Percentiles rank a stretch among this genome's conserved stretches.
phyloP scores from a whole-genome alignment of 805 yeast genomes.

The Saturnispora zaruensis region DNA sequence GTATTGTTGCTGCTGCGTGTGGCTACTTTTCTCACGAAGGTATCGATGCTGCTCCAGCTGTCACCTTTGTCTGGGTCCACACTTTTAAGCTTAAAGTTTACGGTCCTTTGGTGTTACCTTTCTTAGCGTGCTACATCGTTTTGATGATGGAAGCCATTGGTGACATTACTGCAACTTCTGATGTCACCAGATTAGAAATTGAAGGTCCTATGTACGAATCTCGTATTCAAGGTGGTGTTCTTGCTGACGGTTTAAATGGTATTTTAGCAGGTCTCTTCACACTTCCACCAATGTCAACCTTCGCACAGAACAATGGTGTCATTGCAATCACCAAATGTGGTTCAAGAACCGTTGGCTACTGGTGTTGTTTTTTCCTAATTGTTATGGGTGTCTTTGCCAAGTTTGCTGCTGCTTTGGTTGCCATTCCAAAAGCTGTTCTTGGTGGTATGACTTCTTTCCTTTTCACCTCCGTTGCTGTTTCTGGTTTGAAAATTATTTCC shows the following conservation, averaged over 20 bases:
- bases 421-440: conserved; percentile 69
- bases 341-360: conserved; percentile 57
- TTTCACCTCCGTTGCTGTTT: conserved; percentile 48
- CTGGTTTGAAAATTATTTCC: conserved; percentile 48
- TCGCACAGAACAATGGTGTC: conserved; percentile 95
- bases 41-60: conserved; percentile 72
- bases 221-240: conserved; percentile 85
- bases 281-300: conserved; percentile 82
- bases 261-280: conserved; percentile 70
- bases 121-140: conserved; percentile 73
- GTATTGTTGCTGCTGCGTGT: conserved; percentile 87
- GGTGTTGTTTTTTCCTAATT: conserved; percentile 54
- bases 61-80: conserved; percentile 79
- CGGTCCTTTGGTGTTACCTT: conserved; percentile 81
- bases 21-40: conserved; percentile 59
- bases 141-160: conserved; percentile 92
- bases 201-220: conserved; percentile 77
- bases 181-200: conserved; percentile 77
- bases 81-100: conserved; percentile 71
- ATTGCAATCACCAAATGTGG: conserved; percentile 90
- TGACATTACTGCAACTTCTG: conserved; percentile 89
- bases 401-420: conserved; percentile 80
- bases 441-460: conserved; percentile 77
- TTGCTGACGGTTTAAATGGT: conserved; percentile 80
- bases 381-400: conserved; percentile 84